Evolutionary conservation across 495 filamentous ascomycete species (phyloP).

Genomic region (Talaromyces thailandensis): DNA sequence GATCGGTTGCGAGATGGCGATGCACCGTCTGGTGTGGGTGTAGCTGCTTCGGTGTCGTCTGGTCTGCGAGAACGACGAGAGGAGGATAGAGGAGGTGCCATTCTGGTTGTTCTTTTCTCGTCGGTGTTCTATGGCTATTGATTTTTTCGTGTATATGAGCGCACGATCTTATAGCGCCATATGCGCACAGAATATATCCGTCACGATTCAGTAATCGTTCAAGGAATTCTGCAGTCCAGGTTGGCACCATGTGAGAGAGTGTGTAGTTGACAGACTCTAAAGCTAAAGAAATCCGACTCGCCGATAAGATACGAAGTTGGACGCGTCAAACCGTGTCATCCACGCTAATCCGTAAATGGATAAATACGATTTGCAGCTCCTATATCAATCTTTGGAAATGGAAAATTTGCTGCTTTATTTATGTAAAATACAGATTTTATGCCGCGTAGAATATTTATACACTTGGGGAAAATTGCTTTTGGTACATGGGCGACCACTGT

Average conservation of each 20-base stretch:
- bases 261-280: background rate
- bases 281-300: background rate
- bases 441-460: background rate
- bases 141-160: background rate
- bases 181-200: background rate
- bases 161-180: background rate
- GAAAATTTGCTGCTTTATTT: background rate
- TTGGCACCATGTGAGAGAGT: background rate
- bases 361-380: background rate
- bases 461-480: background rate
- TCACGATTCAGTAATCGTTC: background rate
- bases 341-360: constrained; percentile 2
- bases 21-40: constrained; percentile 10
- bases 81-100: constrained; percentile 10
- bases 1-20: constrained; percentile 9
- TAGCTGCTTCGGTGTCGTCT: constrained; percentile 16
- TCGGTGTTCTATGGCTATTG: background rate
- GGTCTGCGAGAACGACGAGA: constrained; percentile 19
- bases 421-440: background rate
- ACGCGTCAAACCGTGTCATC: background rate
- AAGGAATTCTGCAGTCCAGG: background rate
- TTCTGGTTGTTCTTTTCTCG: constrained; percentile 10
- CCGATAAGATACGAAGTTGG: background rate
- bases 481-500: background rate
- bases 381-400: background rate